A percentile compares a stretch with the other conserved stretches of the same genome.
Evolutionary conservation across 2,329 filamentous ascomycete species (phyloP).

Genomic region (Tolypocladium cylindrosporum): DNA sequence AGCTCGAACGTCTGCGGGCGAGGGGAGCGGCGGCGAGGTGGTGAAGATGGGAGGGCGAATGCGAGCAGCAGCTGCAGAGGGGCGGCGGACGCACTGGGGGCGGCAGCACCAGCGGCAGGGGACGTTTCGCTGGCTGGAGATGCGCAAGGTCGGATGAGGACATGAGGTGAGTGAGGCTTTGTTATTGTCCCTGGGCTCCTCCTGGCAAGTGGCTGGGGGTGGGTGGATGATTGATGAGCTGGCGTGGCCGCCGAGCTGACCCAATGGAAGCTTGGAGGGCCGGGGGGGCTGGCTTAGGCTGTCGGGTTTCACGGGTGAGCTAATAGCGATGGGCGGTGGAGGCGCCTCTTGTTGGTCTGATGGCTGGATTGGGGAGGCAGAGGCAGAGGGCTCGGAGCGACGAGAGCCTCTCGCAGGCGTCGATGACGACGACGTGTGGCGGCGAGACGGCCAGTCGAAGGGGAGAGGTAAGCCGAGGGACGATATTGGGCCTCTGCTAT

Average conservation of each 20-base stretch:
- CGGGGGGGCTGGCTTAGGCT: slow-evolving; percentile 11
- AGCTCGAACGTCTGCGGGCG: neutral
- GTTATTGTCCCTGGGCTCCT: neutral
- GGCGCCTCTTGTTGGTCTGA: neutral
- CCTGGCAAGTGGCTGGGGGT: slow-evolving; percentile 3
- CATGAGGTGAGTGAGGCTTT: neutral
- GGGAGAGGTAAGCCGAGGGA: neutral
- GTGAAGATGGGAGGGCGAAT: neutral
- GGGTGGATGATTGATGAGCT: slow-evolving; percentile 23
- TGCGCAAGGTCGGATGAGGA: neutral
- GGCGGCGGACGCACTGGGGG: neutral
- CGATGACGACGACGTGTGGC: neutral
- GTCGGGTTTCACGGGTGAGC: slow-evolving; percentile 6
- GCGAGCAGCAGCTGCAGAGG: neutral
- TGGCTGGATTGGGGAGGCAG: slow-evolving; percentile 4
- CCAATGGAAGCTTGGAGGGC: slow-evolving; percentile 22
- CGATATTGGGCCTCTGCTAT: neutral
- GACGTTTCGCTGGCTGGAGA: neutral
- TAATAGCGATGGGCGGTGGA: slow-evolving; percentile 2
- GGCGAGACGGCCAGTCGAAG: neutral
- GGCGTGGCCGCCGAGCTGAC: slow-evolving; percentile 25
- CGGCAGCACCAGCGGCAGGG: neutral
- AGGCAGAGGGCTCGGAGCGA: slow-evolving; percentile 9
- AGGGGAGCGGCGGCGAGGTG: neutral
- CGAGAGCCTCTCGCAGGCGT: neutral